A percentile compares a stretch with the other conserved stretches of the same genome.
Evolutionary conservation across 2,329 filamentous ascomycete species (phyloP).

Genomic region (Sporothrix phasma): DNA sequence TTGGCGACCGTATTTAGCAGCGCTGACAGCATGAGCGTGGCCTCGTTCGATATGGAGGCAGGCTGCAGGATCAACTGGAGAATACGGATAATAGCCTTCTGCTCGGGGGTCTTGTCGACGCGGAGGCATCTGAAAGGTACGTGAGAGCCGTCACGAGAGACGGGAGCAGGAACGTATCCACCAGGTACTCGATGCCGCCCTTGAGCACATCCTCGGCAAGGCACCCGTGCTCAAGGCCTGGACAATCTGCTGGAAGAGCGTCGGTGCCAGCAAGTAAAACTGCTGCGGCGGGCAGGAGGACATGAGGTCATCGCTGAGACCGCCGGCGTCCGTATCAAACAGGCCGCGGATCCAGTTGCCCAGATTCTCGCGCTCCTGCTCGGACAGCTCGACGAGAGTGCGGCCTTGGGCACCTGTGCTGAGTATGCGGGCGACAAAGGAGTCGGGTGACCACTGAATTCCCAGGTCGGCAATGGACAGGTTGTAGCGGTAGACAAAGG

Average conservation of each 20-base stretch:
- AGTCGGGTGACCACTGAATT: constrained; percentile 41
- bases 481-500: constrained; percentile 66
- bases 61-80: constrained; percentile 63
- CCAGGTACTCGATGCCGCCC: constrained; percentile 67
- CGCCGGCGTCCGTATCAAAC: constrained; percentile 63
- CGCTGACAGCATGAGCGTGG: constrained; percentile 57
- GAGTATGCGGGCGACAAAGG: constrained; percentile 60
- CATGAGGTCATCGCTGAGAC: constrained; percentile 71
- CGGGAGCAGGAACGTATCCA: constrained; percentile 72
- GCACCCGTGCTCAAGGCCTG: constrained; percentile 56
- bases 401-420: constrained; percentile 48
- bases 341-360: constrained; percentile 68
- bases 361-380: constrained; percentile 55
- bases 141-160: constrained; percentile 63
- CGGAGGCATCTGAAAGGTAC: constrained; percentile 64
- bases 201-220: constrained; percentile 60
- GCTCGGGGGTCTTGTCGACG: constrained; percentile 51
- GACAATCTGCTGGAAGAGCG: constrained; percentile 66
- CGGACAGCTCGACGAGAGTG: constrained; percentile 49
- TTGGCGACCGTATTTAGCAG: constrained; percentile 63
- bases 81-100: constrained; percentile 60
- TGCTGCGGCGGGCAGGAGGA: constrained; percentile 72
- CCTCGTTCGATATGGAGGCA: constrained; percentile 60
- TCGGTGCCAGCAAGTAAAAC: constrained; percentile 69
- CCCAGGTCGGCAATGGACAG: constrained; percentile 57